Conservation (phyloP, 345 rosid genomes). For the Kandelia obovata region DNA sequence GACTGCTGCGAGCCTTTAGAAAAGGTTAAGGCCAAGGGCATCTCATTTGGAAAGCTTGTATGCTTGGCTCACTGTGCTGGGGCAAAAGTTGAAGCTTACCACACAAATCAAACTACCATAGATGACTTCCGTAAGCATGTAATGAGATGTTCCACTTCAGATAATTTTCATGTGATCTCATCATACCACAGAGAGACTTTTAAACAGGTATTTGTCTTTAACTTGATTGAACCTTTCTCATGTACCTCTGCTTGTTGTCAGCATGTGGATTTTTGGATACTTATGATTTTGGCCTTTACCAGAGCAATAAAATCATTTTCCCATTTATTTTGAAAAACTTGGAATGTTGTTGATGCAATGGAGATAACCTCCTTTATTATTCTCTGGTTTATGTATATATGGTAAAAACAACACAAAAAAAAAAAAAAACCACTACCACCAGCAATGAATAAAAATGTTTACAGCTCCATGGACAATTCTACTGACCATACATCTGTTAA, state of each 20-base stretch:
- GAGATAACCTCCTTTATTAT: no score
- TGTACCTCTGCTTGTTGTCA: background rate
- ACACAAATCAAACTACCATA: conserved; percentile 67
- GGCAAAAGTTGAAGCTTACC: conserved; percentile 83
- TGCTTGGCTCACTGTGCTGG: conserved; percentile 93
- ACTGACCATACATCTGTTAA: background rate
- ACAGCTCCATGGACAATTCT: background rate
- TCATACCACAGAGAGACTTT: conserved; percentile 69
- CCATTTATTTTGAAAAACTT: no score
- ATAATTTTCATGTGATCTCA: conserved; percentile 71
- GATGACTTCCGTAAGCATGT: conserved; percentile 70
- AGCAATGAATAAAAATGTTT: no score
- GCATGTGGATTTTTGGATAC: no score
- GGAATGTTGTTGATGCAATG: no score
- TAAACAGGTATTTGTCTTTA: conserved; percentile 51
- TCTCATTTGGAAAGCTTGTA: conserved; percentile 83
- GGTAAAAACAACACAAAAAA: no score
- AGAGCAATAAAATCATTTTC: no score
- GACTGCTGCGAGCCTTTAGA: conserved; percentile 94
- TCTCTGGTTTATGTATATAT: no score
- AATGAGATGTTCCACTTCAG: conserved; percentile 59
- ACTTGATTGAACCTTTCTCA: background rate
- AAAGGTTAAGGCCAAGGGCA: conserved; percentile 70
- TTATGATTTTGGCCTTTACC: no score
- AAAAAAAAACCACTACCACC: no score